Evolutionary conservation across 768 basidiomycete genomes (phyloP), one percentile per base, ranked within the genome.

Genomic region (Sporobolomyces pararoseus): DNA sequence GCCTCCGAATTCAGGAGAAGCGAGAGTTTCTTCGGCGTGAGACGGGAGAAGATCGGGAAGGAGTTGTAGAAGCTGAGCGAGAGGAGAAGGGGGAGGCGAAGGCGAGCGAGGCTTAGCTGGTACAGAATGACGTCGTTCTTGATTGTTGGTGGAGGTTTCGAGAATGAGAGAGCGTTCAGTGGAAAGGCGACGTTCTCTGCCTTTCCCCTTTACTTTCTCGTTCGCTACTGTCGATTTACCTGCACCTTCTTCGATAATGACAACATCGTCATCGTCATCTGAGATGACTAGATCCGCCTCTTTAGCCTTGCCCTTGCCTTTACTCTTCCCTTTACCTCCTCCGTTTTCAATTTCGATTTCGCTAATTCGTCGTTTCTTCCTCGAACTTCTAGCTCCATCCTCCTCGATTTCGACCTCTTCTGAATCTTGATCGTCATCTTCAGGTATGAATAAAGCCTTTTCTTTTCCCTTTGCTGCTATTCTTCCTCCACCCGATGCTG

Each of bases 31-130:
- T 21, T 25, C 12, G 1, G 59, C 71, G 53, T 65, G 59, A 6
- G 39, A 25, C 21, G 71, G 66, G 4, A 55, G 52, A 21, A 62
- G 57, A 16, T 72, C 71, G 37, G 71, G 71, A 35, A 72, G 14
- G 63, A 72, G 25, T 23, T n/a, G 2, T 25, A 72, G 63, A 31
- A 72, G 47, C 2, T 58, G 35, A 4, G 44, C n/a, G 35, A 68
- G 54, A 3, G 61, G 67, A 1, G 66, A 60, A 7, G 42, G 29
- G 3, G 34, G 54, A 9, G 61, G 51, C 13, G 47, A 0, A 4
- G 55, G 39, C 2, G 12, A 19, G 3, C 21, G 7, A 14, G 47
- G 52, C 16, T 27, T 23, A 25, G 25, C 2, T 19, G 4, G 0
- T 19, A 23, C 29, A 14, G 13, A 7, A 9, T 34, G 37, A 37